These are phyloP conservation scores for Capronia epimyces DNA, from an alignment of 2,329 filamentous ascomycete genomes.

Conservation along the genomic window DNA sequence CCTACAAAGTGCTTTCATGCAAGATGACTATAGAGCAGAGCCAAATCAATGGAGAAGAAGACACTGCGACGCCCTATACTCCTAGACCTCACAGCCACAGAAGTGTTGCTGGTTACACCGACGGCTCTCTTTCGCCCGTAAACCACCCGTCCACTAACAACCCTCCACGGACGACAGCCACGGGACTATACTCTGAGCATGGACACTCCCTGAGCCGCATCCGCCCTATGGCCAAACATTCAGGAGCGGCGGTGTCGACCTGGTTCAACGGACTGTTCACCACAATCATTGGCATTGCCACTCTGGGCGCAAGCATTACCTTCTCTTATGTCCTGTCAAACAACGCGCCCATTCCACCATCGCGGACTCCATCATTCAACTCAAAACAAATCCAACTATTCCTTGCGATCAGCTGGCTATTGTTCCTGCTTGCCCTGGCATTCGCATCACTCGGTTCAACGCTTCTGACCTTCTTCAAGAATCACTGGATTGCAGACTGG, in stretches of 20 bases:
- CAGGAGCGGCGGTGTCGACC: conserved; percentile 22
- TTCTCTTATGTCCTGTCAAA: conserved; percentile 29
- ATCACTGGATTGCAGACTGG: conserved; percentile 29
- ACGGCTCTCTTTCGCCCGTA: not conserved
- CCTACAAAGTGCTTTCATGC: not conserved
- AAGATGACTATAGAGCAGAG: not conserved
- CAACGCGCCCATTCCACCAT: conserved; percentile 12
- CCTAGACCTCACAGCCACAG: not conserved
- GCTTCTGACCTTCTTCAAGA: conserved; percentile 28
- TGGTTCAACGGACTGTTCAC: conserved; percentile 29
- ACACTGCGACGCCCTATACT: not conserved
- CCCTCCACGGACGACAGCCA: conserved; percentile 3
- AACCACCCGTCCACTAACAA: not conserved
- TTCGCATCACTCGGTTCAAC: conserved; percentile 27
- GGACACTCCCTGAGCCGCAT: conserved; percentile 24
- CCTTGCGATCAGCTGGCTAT: conserved; percentile 28
- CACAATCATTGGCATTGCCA: conserved; percentile 27
- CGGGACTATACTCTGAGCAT: conserved; percentile 21
- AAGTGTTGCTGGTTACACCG: not conserved
- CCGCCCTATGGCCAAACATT: conserved; percentile 25
- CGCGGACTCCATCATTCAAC: conserved; percentile 14
- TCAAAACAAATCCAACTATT: conserved; percentile 20
- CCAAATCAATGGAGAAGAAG: not conserved
- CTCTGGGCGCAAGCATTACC: conserved; percentile 28
- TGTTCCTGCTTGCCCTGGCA: conserved; percentile 29